Conservation (phyloP, 1,284 basidiomycete species). For the Pseudozyma flocculosa region DNA sequence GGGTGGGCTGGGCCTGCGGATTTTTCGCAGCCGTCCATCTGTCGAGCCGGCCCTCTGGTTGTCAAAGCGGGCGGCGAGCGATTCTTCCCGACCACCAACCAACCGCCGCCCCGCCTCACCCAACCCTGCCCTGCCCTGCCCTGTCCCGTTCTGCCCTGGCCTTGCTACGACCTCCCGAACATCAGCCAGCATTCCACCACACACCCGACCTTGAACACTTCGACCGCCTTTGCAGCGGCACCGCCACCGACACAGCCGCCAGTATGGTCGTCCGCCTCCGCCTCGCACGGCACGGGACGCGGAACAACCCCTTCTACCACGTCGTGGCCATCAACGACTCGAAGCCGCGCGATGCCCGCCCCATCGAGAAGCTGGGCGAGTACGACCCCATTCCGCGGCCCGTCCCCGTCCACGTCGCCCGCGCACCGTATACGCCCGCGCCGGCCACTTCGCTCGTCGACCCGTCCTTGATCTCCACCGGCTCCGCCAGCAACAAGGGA, state of each 20-base stretch:
- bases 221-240: background rate
- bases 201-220: background rate
- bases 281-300: slow-evolving; percentile 78
- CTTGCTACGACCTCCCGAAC: no score
- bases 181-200: no score
- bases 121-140: no score
- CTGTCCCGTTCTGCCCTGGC: no score
- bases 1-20: no score
- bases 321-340: slow-evolving; percentile 79
- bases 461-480: no score
- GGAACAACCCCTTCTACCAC: slow-evolving; percentile 79
- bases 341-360: slow-evolving; percentile 79
- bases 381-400: slow-evolving; percentile 70
- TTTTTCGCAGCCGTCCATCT: no score
- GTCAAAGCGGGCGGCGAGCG: no score
- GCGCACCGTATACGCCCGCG: slow-evolving; percentile 3
- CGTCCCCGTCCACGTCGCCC: background rate
- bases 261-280: slow-evolving; percentile 81
- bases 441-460: slow-evolving; percentile 8
- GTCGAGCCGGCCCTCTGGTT: no score
- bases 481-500: background rate
- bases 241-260: background rate
- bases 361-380: slow-evolving; percentile 83
- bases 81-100: no score
- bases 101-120: no score